Base-by-base conservation (phyloP, 257 asterid genomes). In the Lantana camara region DNA sequence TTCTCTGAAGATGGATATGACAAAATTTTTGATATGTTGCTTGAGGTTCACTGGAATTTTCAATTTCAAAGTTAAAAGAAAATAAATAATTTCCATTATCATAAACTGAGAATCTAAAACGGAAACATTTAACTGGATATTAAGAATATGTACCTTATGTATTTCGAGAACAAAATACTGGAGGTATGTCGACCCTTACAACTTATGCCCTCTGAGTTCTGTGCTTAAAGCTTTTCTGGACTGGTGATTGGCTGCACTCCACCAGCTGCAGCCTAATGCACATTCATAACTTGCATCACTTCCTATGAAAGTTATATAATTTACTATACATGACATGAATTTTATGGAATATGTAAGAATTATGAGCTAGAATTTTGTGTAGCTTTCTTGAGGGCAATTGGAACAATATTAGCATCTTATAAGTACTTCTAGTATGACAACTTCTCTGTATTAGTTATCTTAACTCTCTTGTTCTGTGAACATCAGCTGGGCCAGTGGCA, bases 401-500 rank as follows among this genome's bases (percentile, higher is more conserved):
- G 41, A 27, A 32, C 9, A 16, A 3, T 23, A 42, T 16, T 54
- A 30, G 38, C 54, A 42, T 27, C 23, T 63, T 14, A 32, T n/a
- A n/a, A n/a, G 27, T 34, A 15, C 15, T 15, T 63, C 16, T 15
- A 38, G 20, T 23, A 10, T 19, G 40, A 15, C 56, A 38, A 60
- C 54, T 22, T 66, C 27, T 64, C 19, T 57, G 55, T 55, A 13
- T 60, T 66, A 51, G 59, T 66, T 27, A 17, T 58, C 64, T 60
- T 38, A 30, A 22, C 40, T 60, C 34, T 59, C 29, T 23, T 34
- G 13, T 67, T 67, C 14, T 73, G 64, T 67, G 60, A 52, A 74
- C 68, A 70, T 63, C 79, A 90, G 99, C 83, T 94, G 71, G 97
- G 99, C 63, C 95, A 81, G 69, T 94, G 96, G 97, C 95, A 90